phyloP scores from a whole-genome alignment of 805 yeast genomes.

The Yarrowia sp. region DNA sequence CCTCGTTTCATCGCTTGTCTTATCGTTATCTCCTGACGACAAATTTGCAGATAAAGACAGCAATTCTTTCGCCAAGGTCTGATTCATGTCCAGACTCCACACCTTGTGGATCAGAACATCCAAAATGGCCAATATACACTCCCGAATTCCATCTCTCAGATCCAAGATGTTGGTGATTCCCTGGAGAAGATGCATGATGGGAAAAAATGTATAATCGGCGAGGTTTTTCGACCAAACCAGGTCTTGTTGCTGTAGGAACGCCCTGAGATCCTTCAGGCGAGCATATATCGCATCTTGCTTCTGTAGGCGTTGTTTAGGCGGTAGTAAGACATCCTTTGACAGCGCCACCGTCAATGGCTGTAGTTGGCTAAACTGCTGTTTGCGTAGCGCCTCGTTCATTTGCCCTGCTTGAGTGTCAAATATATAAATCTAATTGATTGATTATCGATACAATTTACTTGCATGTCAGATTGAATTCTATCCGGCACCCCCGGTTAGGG shows the following conservation, averaged over 20 bases:
- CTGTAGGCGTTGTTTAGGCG: slow-evolving; percentile 30
- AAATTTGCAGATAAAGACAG: slow-evolving; percentile 16
- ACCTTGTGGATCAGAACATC: background rate
- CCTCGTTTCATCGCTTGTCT: slow-evolving; percentile 21
- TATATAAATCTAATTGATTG: background rate
- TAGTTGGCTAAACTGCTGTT: slow-evolving; percentile 14
- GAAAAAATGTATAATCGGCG: slow-evolving; percentile 40
- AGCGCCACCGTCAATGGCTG: slow-evolving; percentile 17
- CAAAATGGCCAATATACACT: slow-evolving; percentile 7
- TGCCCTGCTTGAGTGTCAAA: no score
- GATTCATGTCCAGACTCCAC: slow-evolving; percentile 29
- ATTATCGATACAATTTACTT: background rate
- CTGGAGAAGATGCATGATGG: slow-evolving; percentile 39
- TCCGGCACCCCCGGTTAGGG: slow-evolving; percentile 28
- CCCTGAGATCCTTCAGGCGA: slow-evolving; percentile 8
- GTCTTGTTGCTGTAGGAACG: slow-evolving; percentile 4
- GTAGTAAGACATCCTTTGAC: background rate
- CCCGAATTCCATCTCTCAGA: slow-evolving; percentile 28
- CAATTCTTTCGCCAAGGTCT: slow-evolving; percentile 11
- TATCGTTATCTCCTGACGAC: slow-evolving; percentile 9
- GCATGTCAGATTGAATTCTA: slow-evolving; percentile 12
- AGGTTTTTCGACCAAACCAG: slow-evolving; percentile 29
- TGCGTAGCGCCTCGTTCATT: slow-evolving; percentile 9
- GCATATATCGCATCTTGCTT: slow-evolving; percentile 16
- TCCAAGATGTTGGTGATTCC: slow-evolving; percentile 38